A percentile compares a stretch with the other conserved stretches of the same genome.
phyloP scores from a whole-genome alignment of 2,329 filamentous ascomycete genomes.

The Botrytis byssoidea region DNA sequence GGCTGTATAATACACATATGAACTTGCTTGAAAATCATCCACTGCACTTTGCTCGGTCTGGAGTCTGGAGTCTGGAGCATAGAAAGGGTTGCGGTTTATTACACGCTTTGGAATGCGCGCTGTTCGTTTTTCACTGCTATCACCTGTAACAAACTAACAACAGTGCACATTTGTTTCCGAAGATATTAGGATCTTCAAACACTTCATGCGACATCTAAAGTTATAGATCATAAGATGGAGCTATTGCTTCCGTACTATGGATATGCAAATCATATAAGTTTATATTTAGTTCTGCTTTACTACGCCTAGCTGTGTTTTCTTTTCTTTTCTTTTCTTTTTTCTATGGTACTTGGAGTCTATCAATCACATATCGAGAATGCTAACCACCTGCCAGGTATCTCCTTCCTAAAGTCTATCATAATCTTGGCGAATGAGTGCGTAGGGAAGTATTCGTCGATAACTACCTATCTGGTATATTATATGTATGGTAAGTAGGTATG shows the following conservation, averaged over 20 bases:
- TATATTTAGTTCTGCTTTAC: neutral
- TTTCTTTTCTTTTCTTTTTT: neutral
- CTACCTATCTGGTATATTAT: neutral
- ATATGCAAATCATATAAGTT: neutral
- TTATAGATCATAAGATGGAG: neutral
- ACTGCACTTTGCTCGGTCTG: neutral
- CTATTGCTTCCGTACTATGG: neutral
- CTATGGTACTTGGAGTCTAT: neutral
- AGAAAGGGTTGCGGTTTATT: no score
- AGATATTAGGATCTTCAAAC: neutral
- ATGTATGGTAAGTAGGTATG: neutral
- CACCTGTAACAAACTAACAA: neutral
- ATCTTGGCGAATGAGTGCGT: neutral
- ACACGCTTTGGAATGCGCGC: neutral
- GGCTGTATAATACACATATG: no score
- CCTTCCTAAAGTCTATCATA: neutral
- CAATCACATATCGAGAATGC: neutral
- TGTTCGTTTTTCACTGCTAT: neutral
- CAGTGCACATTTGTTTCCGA: neutral
- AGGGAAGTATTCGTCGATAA: neutral
- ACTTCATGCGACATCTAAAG: slow-evolving; percentile 1
- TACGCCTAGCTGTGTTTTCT: neutral
- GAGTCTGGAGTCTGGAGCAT: neutral
- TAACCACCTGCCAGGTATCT: no score
- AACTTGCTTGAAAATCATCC: neutral